These are phyloP conservation scores for Monoraphidium neglectum DNA, from an alignment of 139 green algal species.

Conservation along the genomic window DNA sequence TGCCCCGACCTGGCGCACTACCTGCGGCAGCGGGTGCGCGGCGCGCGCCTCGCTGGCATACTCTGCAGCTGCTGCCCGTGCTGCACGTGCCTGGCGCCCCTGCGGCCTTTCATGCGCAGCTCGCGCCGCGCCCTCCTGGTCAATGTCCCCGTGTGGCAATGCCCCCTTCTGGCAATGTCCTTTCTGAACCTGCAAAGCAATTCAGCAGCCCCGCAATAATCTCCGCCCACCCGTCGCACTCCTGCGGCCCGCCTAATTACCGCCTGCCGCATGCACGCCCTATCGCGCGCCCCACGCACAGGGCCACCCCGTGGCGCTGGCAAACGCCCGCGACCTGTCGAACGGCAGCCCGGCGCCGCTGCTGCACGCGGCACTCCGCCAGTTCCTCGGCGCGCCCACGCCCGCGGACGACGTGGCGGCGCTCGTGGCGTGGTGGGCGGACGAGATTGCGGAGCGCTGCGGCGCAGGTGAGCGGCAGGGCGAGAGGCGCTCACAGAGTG, in stretches of 20 bases:
- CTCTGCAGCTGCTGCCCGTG: too few relatives aligned
- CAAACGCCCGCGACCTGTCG: not conserved
- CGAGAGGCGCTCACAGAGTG: too few relatives aligned
- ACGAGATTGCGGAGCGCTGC: not conserved
- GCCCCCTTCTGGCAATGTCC: too few relatives aligned
- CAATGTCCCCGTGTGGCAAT: too few relatives aligned
- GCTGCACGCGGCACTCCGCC: constrained; percentile 11
- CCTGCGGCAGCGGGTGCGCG: constrained; percentile 13
- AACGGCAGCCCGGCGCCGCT: not conserved
- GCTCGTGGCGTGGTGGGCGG: constrained; percentile 22
- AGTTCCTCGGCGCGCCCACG: constrained; percentile 3
- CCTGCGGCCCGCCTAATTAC: not conserved
- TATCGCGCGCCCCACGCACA: not conserved
- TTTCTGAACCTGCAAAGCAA: not conserved
- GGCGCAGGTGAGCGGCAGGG: not conserved
- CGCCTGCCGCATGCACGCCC: not conserved
- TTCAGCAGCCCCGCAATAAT: not conserved
- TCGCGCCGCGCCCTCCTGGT: too few relatives aligned
- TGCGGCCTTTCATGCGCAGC: too few relatives aligned
- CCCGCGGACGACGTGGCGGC: constrained; percentile 26
- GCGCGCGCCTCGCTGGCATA: not conserved
- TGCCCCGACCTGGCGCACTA: constrained; percentile 3
- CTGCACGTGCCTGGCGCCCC: too few relatives aligned
- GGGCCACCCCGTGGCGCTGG: constrained; percentile 21
- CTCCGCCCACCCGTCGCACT: not conserved